These are phyloP conservation scores for Xylaria digitata DNA, from an alignment of 2,329 filamentous ascomycete genomes.

Conservation along the genomic window DNA sequence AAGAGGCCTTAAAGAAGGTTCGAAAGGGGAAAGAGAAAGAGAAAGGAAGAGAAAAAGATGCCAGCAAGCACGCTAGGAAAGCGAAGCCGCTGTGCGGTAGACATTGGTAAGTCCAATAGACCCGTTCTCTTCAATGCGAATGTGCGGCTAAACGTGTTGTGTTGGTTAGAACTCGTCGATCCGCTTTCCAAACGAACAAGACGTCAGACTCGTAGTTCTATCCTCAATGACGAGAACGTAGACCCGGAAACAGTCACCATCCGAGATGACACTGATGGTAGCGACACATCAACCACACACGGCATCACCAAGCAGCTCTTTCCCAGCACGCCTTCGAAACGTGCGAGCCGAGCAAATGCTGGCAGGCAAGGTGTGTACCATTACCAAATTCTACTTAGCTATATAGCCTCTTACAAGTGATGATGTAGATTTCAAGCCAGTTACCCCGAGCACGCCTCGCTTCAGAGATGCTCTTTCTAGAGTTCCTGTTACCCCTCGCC, in stretches of 20 bases:
- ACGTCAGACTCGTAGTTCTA: slow-evolving; percentile 55
- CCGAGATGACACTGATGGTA: slow-evolving; percentile 54
- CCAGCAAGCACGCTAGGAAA: slow-evolving; percentile 58
- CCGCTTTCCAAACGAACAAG: slow-evolving; percentile 61
- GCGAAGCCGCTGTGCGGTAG: slow-evolving; percentile 55
- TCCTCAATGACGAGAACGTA: slow-evolving; percentile 74
- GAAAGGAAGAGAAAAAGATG: slow-evolving; percentile 41
- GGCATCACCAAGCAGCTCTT: slow-evolving; percentile 52
- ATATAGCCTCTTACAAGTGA: slow-evolving; percentile 21
- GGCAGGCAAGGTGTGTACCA: slow-evolving; percentile 40
- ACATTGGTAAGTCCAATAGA: slow-evolving; percentile 51
- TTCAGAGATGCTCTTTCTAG: slow-evolving; percentile 82
- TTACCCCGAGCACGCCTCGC: slow-evolving; percentile 79
- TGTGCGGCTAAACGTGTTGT: slow-evolving; percentile 39
- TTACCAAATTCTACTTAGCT: background rate
- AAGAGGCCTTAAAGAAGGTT: slow-evolving; percentile 10
- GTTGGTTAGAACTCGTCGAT: slow-evolving; percentile 44
- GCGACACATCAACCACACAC: slow-evolving; percentile 52
- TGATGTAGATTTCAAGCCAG: slow-evolving; percentile 57
- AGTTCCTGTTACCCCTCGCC: slow-evolving; percentile 81
- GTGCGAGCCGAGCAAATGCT: slow-evolving; percentile 28
- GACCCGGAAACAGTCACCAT: slow-evolving; percentile 62
- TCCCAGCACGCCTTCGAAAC: slow-evolving; percentile 41
- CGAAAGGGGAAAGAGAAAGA: slow-evolving; percentile 9
- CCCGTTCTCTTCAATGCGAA: slow-evolving; percentile 25